phyloP scores from a whole-genome alignment of 176 grass and related monocot genomes.

The Oryza meridionalis region DNA sequence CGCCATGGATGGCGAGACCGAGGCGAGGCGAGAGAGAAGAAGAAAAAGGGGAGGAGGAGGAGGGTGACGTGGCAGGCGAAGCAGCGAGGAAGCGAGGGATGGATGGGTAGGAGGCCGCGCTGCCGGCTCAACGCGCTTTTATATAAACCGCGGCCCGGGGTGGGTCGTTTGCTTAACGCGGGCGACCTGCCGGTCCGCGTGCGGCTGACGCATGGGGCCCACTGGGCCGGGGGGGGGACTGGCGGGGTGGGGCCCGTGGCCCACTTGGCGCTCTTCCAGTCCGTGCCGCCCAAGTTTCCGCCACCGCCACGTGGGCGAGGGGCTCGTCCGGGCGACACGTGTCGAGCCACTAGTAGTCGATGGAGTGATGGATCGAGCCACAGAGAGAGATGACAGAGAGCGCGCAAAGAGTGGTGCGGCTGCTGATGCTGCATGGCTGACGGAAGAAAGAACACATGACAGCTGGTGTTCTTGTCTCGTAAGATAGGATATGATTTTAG shows the following conservation, averaged over 20 bases:
- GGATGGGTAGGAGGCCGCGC: background rate
- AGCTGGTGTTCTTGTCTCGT: no score
- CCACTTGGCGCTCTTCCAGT: background rate
- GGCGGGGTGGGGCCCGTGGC: no score
- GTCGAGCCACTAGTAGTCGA: no score
- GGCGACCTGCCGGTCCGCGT: background rate
- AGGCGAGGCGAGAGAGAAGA: no score
- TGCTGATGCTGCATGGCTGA: no score
- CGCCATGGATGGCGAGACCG: background rate
- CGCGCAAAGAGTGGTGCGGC: no score
- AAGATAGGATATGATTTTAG: no score
- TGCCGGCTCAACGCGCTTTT: conserved; percentile 2
- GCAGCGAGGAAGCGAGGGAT: background rate
- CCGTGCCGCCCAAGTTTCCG: no score
- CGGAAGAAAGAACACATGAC: no score
- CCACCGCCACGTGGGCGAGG: background rate
- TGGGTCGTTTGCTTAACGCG: conserved; percentile 44
- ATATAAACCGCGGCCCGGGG: background rate
- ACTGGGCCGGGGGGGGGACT: no score
- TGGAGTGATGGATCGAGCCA: no score
- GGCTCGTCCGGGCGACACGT: background rate
- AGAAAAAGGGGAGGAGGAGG: background rate
- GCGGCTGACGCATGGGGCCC: background rate
- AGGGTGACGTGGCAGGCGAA: background rate
- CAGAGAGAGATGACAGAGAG: no score